These are phyloP conservation scores for Cyclotella sp. DNA, from an alignment of 108 stramenopile species.

Conservation along the genomic window DNA sequence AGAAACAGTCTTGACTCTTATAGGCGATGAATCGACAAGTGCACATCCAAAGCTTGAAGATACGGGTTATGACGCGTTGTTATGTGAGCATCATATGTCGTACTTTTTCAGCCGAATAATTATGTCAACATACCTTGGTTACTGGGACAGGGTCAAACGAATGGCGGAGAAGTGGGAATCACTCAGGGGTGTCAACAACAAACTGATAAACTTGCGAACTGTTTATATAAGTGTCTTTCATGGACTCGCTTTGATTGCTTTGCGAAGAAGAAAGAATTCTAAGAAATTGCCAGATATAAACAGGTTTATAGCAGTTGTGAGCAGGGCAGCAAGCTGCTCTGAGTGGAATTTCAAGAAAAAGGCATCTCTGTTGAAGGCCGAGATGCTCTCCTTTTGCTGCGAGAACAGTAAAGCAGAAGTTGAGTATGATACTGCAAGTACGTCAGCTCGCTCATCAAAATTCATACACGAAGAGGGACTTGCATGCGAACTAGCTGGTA, in stretches of 20 bases:
- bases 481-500: slow-evolving; percentile 38
- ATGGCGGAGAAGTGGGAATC: slow-evolving; percentile 9
- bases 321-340: not conserved
- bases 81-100: not conserved
- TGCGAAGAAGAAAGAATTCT: not conserved
- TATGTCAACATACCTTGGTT: not conserved
- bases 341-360: slow-evolving; percentile 11
- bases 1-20: slow-evolving; percentile 28
- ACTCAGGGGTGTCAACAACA: not conserved
- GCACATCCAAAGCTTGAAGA: not conserved
- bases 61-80: no score
- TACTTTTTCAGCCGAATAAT: not conserved
- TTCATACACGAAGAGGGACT: slow-evolving; percentile 44
- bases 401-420: slow-evolving; percentile 16
- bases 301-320: not conserved
- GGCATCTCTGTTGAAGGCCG: slow-evolving; percentile 24
- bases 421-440: slow-evolving; percentile 18
- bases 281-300: not conserved
- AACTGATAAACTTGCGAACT: not conserved
- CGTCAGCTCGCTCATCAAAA: slow-evolving; percentile 6
- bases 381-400: not conserved
- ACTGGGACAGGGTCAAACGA: slow-evolving; percentile 9
- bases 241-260: not conserved
- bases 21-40: slow-evolving; percentile 20
- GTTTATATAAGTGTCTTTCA: not conserved